Evolutionary conservation across 2,329 filamentous ascomycete genomes (phyloP).

Genomic region (Aspergillus thermomutatus): DNA sequence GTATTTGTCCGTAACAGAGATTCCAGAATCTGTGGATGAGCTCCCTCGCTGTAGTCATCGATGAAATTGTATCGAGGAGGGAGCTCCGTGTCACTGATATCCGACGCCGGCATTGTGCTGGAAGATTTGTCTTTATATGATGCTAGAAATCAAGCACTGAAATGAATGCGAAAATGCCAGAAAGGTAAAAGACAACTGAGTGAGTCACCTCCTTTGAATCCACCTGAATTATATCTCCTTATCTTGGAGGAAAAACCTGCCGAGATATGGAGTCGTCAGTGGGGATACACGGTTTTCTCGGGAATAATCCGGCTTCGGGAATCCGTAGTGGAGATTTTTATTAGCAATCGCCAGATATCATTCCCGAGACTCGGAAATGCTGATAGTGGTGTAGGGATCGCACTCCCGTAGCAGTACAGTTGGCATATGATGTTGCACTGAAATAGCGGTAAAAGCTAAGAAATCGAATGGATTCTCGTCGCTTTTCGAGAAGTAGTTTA

Average conservation of each 20-base stretch:
- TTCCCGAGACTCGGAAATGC: not conserved
- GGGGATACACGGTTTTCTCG: not conserved
- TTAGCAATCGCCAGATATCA: not conserved
- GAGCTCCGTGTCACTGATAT: constrained; percentile 10
- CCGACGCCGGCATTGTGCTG: constrained; percentile 1
- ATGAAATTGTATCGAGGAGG: constrained; percentile 44
- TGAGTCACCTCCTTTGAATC: not conserved
- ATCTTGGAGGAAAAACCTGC: not conserved
- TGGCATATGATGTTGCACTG: constrained; percentile 34
- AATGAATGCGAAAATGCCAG: not conserved
- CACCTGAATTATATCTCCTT: not conserved
- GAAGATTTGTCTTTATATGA: not conserved
- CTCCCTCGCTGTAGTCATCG: constrained; percentile 53
- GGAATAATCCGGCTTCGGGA: not conserved
- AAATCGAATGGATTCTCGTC: not conserved
- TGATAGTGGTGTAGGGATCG: no score
- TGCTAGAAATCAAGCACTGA: not conserved
- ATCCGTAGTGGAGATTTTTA: not conserved
- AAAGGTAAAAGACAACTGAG: not conserved
- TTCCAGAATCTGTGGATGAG: constrained; percentile 49
- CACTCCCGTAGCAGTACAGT: not conserved
- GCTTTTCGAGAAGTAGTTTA: not conserved
- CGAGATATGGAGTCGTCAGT: not conserved
- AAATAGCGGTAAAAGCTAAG: no score
- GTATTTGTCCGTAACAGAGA: constrained; percentile 45